Evolutionary conservation across 768 basidiomycete species (phyloP).

Genomic region (Leccinum longicurvipes): DNA sequence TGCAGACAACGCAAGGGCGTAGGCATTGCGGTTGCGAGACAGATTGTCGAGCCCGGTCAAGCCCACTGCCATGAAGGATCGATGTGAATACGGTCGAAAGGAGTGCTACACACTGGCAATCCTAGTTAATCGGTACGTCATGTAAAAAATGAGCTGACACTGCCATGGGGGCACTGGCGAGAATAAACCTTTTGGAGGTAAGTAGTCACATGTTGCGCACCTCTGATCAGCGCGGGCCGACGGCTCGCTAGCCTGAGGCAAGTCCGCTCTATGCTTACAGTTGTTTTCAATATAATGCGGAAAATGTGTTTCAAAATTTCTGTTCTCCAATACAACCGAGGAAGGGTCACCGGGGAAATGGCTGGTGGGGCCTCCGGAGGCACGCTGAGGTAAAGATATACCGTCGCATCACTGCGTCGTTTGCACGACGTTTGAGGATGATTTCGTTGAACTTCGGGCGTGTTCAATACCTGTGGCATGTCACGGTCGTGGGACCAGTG

Average conservation of each 20-base stretch:
- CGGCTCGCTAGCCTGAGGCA: not conserved
- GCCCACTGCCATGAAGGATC: conserved; percentile 19
- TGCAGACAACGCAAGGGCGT: conserved; percentile 42
- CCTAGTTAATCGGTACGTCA: not conserved
- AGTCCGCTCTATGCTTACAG: not conserved
- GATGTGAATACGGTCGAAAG: not conserved
- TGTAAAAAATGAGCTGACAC: not conserved
- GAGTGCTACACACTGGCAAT: not conserved
- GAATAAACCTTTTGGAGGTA: not conserved
- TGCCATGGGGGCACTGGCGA: not conserved
- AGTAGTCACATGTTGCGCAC: not conserved
- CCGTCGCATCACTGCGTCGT: too few species aligned
- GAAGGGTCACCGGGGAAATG: too few species aligned
- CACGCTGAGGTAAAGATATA: too few species aligned
- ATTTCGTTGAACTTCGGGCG: too few species aligned
- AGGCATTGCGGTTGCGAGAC: conserved; percentile 41
- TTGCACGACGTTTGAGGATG: too few species aligned
- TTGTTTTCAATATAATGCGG: not conserved
- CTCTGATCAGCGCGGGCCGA: not conserved
- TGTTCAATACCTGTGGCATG: too few species aligned
- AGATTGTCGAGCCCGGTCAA: conserved; percentile 22
- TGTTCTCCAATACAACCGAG: not conserved
- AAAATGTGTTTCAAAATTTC: not conserved
- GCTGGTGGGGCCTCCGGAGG: too few species aligned
- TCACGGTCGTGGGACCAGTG: too few species aligned